Conservation (phyloP, 179 eudicot species). For the Beta lomatogona region DNA sequence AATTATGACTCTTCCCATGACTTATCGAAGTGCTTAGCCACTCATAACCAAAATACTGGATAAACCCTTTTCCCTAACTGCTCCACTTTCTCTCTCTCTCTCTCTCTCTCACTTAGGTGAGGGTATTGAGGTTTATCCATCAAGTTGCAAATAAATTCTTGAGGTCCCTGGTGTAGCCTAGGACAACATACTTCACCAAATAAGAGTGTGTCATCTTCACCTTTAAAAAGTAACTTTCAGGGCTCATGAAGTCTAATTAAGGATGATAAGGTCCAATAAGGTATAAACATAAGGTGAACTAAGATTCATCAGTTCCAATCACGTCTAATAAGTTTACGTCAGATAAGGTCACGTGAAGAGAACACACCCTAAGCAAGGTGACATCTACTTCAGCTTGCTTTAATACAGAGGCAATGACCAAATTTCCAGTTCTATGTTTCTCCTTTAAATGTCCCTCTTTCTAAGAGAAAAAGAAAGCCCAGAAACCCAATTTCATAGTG, state of each 20-base stretch:
- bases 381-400: not conserved
- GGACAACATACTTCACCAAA: not conserved
- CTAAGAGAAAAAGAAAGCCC: not conserved
- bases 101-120: not conserved
- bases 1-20: not conserved
- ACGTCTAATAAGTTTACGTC: too few species aligned
- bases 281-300: too few species aligned
- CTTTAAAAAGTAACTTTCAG: too few species aligned
- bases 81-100: not conserved
- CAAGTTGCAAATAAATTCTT: not conserved
- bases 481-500: not conserved
- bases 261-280: too few species aligned
- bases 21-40: constrained; percentile 1
- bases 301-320: too few species aligned
- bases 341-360: too few species aligned
- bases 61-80: not conserved
- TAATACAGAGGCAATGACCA: not conserved
- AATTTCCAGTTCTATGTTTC: not conserved
- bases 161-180: not conserved
- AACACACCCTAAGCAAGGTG: too few species aligned
- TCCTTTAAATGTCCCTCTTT: not conserved
- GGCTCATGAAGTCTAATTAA: too few species aligned
- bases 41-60: not conserved
- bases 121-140: not conserved
- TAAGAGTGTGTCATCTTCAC: too few species aligned